phyloP scores from a whole-genome alignment of 2,329 filamentous ascomycete genomes.

The Colletotrichum tropicicola region DNA sequence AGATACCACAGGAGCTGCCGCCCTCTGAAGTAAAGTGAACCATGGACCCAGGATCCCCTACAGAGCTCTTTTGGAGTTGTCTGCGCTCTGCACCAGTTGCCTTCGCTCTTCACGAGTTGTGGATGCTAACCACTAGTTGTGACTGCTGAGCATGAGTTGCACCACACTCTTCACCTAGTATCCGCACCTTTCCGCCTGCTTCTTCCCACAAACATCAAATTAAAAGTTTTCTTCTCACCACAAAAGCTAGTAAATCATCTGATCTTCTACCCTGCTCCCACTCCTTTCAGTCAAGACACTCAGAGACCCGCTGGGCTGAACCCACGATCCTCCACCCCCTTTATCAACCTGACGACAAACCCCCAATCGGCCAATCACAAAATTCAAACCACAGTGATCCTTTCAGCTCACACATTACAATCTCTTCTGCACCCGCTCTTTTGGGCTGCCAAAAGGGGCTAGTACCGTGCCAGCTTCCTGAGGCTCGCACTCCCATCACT shows the following conservation, averaged over 20 bases:
- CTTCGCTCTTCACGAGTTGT: neutral
- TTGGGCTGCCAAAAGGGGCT: neutral
- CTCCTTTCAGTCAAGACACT: neutral
- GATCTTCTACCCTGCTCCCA: neutral
- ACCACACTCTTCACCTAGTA: neutral
- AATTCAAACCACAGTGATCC: neutral
- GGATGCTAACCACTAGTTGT: neutral
- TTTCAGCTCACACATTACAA: neutral
- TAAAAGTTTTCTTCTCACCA: no score
- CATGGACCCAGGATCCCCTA: no score
- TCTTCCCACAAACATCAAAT: no score
- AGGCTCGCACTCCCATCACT: neutral
- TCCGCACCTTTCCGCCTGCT: neutral
- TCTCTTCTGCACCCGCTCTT: neutral
- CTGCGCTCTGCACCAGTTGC: neutral
- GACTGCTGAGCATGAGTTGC: neutral
- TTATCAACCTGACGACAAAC: neutral
- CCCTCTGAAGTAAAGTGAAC: neutral
- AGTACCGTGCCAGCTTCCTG: neutral
- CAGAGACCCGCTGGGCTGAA: neutral
- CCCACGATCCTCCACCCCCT: neutral
- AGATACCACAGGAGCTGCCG: neutral
- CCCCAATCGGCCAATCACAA: slow-evolving; percentile 3
- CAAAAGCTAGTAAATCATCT: no score
- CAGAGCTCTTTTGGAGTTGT: neutral